phyloP scores from a whole-genome alignment of 2,329 filamentous ascomycete genomes.

The Escovopsis weberi region DNA sequence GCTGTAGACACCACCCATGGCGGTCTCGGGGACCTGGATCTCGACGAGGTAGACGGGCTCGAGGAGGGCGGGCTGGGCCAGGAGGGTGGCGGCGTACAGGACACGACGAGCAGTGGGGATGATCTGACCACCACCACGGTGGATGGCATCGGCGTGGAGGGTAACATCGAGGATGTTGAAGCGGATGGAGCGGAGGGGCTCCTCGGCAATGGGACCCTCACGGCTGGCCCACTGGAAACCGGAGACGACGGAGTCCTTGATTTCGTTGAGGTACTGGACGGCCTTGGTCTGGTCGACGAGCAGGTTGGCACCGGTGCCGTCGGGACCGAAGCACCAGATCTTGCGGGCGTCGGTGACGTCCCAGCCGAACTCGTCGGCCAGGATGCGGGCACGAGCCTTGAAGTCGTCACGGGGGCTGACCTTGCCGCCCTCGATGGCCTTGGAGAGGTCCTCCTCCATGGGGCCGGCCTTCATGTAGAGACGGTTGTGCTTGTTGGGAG shows the following conservation, averaged over 20 bases:
- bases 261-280: constrained; percentile 99
- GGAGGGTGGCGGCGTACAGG: constrained; percentile 80
- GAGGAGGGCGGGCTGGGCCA: constrained; percentile 80
- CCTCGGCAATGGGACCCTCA: constrained; percentile 94
- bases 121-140: constrained; percentile 98
- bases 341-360: constrained; percentile 99
- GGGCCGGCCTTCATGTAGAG: constrained; percentile 90
- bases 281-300: constrained; percentile 99
- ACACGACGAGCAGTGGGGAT: constrained; percentile 97
- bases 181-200: constrained; percentile 92
- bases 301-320: constrained; percentile 95
- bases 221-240: constrained; percentile 99
- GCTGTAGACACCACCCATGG: constrained; percentile 99
- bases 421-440: constrained; percentile 83
- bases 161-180: constrained; percentile 99
- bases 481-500: constrained; percentile 99
- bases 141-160: constrained; percentile 97
- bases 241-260: constrained; percentile 99
- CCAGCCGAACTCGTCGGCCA: constrained; percentile 97
- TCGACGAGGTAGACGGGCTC: constrained; percentile 99
- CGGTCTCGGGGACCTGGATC: constrained; percentile 95
- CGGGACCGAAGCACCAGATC: constrained; percentile 99
- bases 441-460: constrained; percentile 78
- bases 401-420: constrained; percentile 94
- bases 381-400: constrained; percentile 91